phyloP scores from a whole-genome alignment of 1,284 basidiomycete species.

The Salmacisia buchloeana region DNA sequence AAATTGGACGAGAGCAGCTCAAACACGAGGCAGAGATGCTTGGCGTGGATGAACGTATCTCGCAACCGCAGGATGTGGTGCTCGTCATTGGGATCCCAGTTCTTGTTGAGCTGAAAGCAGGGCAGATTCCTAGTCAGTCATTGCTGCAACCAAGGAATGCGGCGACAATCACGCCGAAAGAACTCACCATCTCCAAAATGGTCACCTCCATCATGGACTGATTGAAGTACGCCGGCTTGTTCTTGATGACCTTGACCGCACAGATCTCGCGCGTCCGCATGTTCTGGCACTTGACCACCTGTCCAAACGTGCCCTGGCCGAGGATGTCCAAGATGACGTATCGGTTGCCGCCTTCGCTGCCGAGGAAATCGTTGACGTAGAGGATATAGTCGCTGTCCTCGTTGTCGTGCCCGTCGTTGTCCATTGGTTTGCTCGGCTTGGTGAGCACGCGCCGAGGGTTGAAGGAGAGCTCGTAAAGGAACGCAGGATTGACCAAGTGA shows the following conservation, averaged over 20 bases:
- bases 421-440: conserved; percentile 47
- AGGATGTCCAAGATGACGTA: conserved; percentile 97
- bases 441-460: conserved; percentile 47
- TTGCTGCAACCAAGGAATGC: background rate
- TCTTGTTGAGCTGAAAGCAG: conserved; percentile 56
- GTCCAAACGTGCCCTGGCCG: conserved; percentile 96
- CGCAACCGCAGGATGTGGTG: conserved; percentile 93
- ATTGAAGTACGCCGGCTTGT: conserved; percentile 98
- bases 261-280: conserved; percentile 98
- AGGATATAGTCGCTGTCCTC: conserved; percentile 50
- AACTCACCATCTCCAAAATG: conserved; percentile 77
- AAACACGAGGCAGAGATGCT: conserved; percentile 93
- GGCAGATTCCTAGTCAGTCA: background rate
- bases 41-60: conserved; percentile 94
- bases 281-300: conserved; percentile 99
- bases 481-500: conserved; percentile 49
- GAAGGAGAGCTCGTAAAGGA: conserved; percentile 50
- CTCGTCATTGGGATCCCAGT: conserved; percentile 73
- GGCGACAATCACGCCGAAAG: background rate
- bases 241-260: conserved; percentile 98
- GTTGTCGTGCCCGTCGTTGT: conserved; percentile 49
- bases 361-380: conserved; percentile 49
- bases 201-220: conserved; percentile 99
- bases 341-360: conserved; percentile 52
- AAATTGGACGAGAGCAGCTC: conserved; percentile 95